Base-by-base conservation (phyloP, 345 rosid genomes). In the Gossypium arboreum region DNA sequence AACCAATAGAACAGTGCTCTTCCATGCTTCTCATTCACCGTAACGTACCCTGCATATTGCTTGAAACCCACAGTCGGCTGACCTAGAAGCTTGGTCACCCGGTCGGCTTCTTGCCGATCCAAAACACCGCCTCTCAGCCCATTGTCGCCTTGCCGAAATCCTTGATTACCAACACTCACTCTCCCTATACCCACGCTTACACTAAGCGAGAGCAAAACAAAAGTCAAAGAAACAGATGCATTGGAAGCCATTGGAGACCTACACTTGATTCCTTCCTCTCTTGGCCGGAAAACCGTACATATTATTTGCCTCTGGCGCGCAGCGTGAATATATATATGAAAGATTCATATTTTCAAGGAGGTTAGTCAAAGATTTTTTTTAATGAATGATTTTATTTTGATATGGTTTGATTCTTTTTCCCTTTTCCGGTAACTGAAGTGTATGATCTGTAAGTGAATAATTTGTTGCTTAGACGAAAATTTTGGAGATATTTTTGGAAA, bases 1-100 rank as follows among this genome's bases (percentile, higher is more conserved):
- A 92, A 92, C 94, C 97, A 92, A 83, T 92, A 92, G 72, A 90
- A 92, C 81, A 92, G 85, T 64, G 94, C 93, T 83, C 89, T 81
- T 56, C 94, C 94, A 64, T 87, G 94, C 60, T 85, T 80, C 76
- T 86, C 75, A 61, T 87, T 90, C 54, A 92, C 94, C 2, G 91
- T 92, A 61, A 92, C 88, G 61, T 92, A 92, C n/a, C 97, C 97
- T 2, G 97, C 86, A 63, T 88, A 90, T n/a, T 92, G 97, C 81
- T 76, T 79, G 84, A 90, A 92, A 27, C 68, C 80, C 70, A 90
- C 92, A 56, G 76, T 74, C 0, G 94, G 97, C 61, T 86, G 97
- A 12, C 94, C 97, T 0, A 94, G 94, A 24, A 92, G 90, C 7
- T 73, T 73, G 12, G 11, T 58, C 24, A 92, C 94, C 11, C 75